Percentiles rank a stretch among this genome's conserved stretches.
Evolutionary conservation across 495 filamentous ascomycete genomes (phyloP).

Genomic region (Aspergillus panamensis): DNA sequence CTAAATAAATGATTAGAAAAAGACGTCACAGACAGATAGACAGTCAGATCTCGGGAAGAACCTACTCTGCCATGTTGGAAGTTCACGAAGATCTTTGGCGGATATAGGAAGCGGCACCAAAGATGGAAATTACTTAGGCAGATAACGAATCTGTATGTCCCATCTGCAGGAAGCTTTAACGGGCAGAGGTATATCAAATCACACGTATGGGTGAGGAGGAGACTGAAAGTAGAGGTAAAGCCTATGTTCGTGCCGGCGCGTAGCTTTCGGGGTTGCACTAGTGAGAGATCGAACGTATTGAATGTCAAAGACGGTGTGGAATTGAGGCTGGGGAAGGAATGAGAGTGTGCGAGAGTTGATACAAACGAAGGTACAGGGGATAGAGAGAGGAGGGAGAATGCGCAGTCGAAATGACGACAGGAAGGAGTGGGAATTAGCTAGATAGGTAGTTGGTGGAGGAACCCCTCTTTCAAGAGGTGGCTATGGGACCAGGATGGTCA

Average conservation of each 20-base stretch:
- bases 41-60: conserved; percentile 4
- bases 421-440: conserved; percentile 18
- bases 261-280: conserved; percentile 16
- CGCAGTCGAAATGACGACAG: conserved; percentile 10
- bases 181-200: conserved; percentile 7
- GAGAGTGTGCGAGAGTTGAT: conserved; percentile 4
- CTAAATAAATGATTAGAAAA: conserved; percentile 21
- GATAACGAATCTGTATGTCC: conserved; percentile 12
- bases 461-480: conserved; percentile 15
- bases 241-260: conserved; percentile 22
- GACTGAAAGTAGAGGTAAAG: conserved; percentile 1
- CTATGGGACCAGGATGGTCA: conserved; percentile 1
- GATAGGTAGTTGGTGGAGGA: conserved; percentile 4
- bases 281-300: conserved; percentile 22
- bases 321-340: conserved; percentile 3
- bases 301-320: conserved; percentile 7
- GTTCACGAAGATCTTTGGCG: conserved; percentile 11
- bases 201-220: conserved; percentile 9
- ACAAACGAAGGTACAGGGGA: conserved; percentile 9
- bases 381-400: conserved; percentile 4
- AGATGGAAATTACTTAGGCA: conserved; percentile 19
- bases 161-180: conserved; percentile 12
- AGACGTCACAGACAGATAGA: neutral
- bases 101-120: conserved; percentile 10
- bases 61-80: conserved; percentile 47